phyloP scores from a whole-genome alignment of 768 basidiomycete species.

The Auricularia auricula-judae region DNA sequence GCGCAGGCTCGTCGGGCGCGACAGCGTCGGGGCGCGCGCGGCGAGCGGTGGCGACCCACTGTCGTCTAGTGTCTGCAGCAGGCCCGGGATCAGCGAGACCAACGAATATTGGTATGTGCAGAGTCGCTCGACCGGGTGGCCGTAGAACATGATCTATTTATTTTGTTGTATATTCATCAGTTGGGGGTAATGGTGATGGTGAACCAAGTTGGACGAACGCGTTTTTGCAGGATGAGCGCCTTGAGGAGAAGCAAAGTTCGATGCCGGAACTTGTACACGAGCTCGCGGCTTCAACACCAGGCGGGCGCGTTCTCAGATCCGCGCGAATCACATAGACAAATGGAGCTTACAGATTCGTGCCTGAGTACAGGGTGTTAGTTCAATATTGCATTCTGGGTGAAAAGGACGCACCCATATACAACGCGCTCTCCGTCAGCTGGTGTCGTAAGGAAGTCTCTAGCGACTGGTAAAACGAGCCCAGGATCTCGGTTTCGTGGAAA shows the following conservation, averaged over 20 bases:
- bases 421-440: constrained; percentile 81
- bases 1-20: constrained; percentile 64
- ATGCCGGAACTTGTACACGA: constrained; percentile 89
- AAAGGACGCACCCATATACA: constrained; percentile 77
- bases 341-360: constrained; percentile 52
- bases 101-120: constrained; percentile 98
- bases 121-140: constrained; percentile 89
- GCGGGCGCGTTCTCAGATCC: background rate
- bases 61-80: constrained; percentile 83
- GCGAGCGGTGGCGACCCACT: constrained; percentile 80
- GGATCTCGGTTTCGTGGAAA: constrained; percentile 75
- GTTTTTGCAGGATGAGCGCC: constrained; percentile 85
- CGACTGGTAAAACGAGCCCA: constrained; percentile 77
- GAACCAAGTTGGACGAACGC: constrained; percentile 35
- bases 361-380: constrained; percentile 21
- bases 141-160: constrained; percentile 85
- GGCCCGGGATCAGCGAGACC: constrained; percentile 83
- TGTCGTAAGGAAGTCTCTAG: constrained; percentile 65
- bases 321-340: constrained; percentile 1
- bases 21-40: constrained; percentile 45
- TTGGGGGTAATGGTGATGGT: background rate
- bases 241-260: constrained; percentile 90
- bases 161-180: background rate
- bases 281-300: constrained; percentile 54
- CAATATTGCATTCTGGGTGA: background rate